These are phyloP conservation scores for Penicillium occitanis DNA, from an alignment of 2,329 filamentous ascomycete genomes.

Conservation along the genomic window DNA sequence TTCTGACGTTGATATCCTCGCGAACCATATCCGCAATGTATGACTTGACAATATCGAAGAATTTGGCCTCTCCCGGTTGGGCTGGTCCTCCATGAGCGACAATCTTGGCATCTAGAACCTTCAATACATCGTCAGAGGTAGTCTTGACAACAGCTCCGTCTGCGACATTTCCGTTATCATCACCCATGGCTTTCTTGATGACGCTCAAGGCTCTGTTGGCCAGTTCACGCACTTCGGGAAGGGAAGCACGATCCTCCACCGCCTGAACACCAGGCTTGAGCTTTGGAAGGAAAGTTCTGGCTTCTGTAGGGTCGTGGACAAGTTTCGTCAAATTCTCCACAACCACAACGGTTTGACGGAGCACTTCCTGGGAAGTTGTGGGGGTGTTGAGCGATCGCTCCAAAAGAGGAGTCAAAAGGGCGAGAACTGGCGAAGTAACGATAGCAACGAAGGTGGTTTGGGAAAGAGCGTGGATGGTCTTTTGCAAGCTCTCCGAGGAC, in stretches of 20 bases:
- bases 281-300: conserved; percentile 90
- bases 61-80: conserved; percentile 59
- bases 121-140: conserved; percentile 67
- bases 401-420: conserved; percentile 88
- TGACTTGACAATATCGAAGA: conserved; percentile 65
- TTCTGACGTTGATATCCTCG: conserved; percentile 82
- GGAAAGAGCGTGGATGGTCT: conserved; percentile 93
- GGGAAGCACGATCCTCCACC: conserved; percentile 81
- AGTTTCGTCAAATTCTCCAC: conserved; percentile 98
- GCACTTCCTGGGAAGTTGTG: conserved; percentile 85
- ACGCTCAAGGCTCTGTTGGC: conserved; percentile 78
- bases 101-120: conserved; percentile 72
- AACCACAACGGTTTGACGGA: conserved; percentile 93
- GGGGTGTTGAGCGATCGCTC: conserved; percentile 93
- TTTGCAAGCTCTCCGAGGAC: conserved; percentile 81
- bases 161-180: conserved; percentile 54
- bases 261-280: conserved; percentile 89
- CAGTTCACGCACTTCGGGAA: conserved; percentile 91
- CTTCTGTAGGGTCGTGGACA: conserved; percentile 93
- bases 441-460: conserved; percentile 98
- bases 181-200: conserved; percentile 89
- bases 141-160: conserved; percentile 62
- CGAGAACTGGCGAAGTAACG: conserved; percentile 92
- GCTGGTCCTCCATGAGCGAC: conserved; percentile 66
- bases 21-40: conserved; percentile 84